Percentiles rank a stretch among this genome's conserved stretches.
phyloP scores from a whole-genome alignment of 1,284 basidiomycete genomes.

The Phellinidium pouzarii region DNA sequence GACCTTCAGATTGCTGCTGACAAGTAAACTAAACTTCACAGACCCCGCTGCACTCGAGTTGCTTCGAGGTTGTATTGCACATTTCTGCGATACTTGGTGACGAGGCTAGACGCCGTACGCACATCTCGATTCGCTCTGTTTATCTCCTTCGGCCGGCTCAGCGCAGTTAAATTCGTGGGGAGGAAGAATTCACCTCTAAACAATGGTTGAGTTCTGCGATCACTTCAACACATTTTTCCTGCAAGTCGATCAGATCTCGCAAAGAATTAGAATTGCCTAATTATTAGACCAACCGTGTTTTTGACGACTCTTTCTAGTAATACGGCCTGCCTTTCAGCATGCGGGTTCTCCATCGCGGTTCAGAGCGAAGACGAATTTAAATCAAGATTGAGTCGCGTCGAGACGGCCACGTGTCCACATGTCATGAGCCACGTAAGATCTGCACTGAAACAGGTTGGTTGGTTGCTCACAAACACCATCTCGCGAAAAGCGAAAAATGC shows the following conservation, averaged over 20 bases:
- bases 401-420: slow-evolving; percentile 12
- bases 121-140: slow-evolving; percentile 63
- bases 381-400: not conserved
- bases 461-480: not conserved
- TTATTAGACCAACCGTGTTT: slow-evolving; percentile 60
- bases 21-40: not conserved
- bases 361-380: not conserved
- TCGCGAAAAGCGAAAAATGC: not conserved
- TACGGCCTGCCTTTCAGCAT: slow-evolving; percentile 81
- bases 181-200: slow-evolving; percentile 47
- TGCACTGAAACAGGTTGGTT: not conserved
- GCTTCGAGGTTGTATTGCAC: slow-evolving; percentile 81
- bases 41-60: slow-evolving; percentile 27
- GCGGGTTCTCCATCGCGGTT: slow-evolving; percentile 18
- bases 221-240: slow-evolving; percentile 78
- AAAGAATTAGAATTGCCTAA: slow-evolving; percentile 11
- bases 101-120: slow-evolving; percentile 69
- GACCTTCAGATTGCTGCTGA: not conserved
- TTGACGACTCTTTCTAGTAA: slow-evolving; percentile 86
- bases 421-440: not conserved
- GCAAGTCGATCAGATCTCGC: slow-evolving; percentile 5
- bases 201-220: slow-evolving; percentile 77
- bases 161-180: not conserved
- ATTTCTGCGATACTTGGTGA: slow-evolving; percentile 78
- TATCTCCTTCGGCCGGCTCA: slow-evolving; percentile 47